A percentile compares a stretch with the other conserved stretches of the same genome.
Conservation (phyloP, 1,139 yeast genomes). For the Suhomyces bribrorum region DNA sequence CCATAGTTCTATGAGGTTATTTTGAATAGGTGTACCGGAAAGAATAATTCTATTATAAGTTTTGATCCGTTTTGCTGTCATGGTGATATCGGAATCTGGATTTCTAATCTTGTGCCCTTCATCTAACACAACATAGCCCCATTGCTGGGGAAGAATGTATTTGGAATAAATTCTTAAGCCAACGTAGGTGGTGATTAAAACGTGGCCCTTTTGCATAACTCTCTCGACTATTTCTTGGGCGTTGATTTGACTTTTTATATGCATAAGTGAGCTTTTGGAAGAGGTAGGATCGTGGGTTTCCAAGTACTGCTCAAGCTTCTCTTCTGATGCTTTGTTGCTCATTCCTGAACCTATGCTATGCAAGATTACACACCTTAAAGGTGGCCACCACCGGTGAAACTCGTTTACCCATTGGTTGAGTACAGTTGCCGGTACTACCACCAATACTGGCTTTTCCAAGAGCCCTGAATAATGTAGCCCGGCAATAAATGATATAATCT, state of each 20-base stretch:
- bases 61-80: slow-evolving; percentile 78
- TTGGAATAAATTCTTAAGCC: slow-evolving; percentile 81
- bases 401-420: slow-evolving; percentile 96
- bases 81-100: slow-evolving; percentile 87
- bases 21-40: slow-evolving; percentile 96
- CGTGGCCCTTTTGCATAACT: slow-evolving; percentile 68
- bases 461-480: slow-evolving; percentile 82
- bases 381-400: slow-evolving; percentile 98
- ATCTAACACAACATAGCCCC: slow-evolving; percentile 92
- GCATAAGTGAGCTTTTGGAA: slow-evolving; percentile 20
- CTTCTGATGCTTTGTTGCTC: slow-evolving; percentile 52
- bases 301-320: slow-evolving; percentile 49
- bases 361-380: slow-evolving; percentile 77
- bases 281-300: slow-evolving; percentile 47
- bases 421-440: slow-evolving; percentile 97
- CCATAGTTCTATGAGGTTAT: slow-evolving; percentile 90
- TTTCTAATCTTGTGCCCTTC: slow-evolving; percentile 97
- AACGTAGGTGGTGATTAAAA: slow-evolving; percentile 86
- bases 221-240: slow-evolving; percentile 51
- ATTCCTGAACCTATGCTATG: slow-evolving; percentile 94
- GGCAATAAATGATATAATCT: slow-evolving; percentile 84
- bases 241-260: slow-evolving; percentile 36
- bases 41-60: slow-evolving; percentile 82
- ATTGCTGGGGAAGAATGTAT: slow-evolving; percentile 62
- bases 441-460: slow-evolving; percentile 72